These are phyloP conservation scores for Podospora didyma DNA, from an alignment of 495 filamentous ascomycete genomes.

Conservation along the genomic window DNA sequence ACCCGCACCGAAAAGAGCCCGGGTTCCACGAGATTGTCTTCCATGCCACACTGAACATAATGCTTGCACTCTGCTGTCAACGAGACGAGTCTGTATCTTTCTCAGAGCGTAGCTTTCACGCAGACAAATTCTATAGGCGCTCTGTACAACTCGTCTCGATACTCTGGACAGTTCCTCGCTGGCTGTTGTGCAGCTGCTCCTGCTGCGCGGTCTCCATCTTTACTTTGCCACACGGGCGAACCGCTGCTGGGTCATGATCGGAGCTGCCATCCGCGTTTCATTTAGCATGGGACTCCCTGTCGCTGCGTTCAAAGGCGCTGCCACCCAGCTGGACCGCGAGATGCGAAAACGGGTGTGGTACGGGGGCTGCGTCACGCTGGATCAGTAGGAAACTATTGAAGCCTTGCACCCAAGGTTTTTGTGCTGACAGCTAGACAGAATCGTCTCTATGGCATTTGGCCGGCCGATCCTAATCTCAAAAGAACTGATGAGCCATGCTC, in stretches of 20 bases:
- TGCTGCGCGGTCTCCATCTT: conserved; percentile 36
- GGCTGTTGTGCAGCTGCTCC: conserved; percentile 33
- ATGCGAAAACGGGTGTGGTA: conserved; percentile 39
- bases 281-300: conserved; percentile 34
- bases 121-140: conserved; percentile 33
- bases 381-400: conserved; percentile 21
- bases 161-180: conserved; percentile 29
- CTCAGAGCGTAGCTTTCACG: conserved; percentile 16
- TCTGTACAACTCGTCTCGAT: conserved; percentile 29
- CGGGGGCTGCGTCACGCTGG: conserved; percentile 35
- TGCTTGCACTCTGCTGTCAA: conserved; percentile 38
- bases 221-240: conserved; percentile 34
- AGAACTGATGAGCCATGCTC: conserved; percentile 4
- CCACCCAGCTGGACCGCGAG: conserved; percentile 28
- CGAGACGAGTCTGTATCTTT: conserved; percentile 21
- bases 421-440: conserved; percentile 10
- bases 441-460: conserved; percentile 32
- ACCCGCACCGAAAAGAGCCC: background rate
- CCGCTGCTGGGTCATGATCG: conserved; percentile 40
- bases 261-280: conserved; percentile 35
- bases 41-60: conserved; percentile 32
- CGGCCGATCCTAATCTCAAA: conserved; percentile 27
- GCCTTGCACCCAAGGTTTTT: background rate
- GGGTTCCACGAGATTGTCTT: conserved; percentile 25
- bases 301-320: conserved; percentile 6